Base-by-base conservation (phyloP, 1,139 yeast genomes). In the Zygosaccharomyces pseudobailii region DNA sequence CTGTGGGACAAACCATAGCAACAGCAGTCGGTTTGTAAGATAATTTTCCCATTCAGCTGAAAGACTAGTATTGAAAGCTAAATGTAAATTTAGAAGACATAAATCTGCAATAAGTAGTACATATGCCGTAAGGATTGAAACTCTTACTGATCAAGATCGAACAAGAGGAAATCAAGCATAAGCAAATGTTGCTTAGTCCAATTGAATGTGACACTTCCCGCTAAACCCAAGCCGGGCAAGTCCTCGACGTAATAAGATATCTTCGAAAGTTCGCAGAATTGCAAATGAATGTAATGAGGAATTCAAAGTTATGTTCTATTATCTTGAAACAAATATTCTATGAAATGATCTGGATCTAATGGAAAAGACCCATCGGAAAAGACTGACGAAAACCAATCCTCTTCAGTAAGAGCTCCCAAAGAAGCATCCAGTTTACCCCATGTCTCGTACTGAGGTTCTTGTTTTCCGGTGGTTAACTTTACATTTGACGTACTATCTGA, bases 1-100 rank as follows among this genome's bases (percentile, higher is more conserved):
- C 56, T 31, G 70, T 68, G 10, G 54, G 65, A 3, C 47, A 61
- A 25, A 57, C 57, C 1, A 59, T 39, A 39, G 36, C 35, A 30
- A 19, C 36, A 8, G 42, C 42, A 25, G 36, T 39, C 7, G 36
- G 42, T n/a, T 25, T 39, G 19, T 30, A 28, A 25, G n/a, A 28
- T 25, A 17, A 39, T 24, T 24, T 1, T 13, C 17, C 17, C 17
- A 13, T 13, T 2, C 17, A 13, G 17, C 17, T 13, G 17, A 13
- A 13, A 13, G 17, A 13, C 17, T 13, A 13, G 17, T 13, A 13
- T 13, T 13, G 17, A 13, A 13, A 13, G 17, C 17, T 13, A 13
- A 13, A 13, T 13, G 17, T 13, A 13, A 13, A 13, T 13, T 13
- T 13, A 13, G 17, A 13, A 13, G 17, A 13, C 17, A 13, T 13